phyloP scores from a whole-genome alignment of 495 filamentous ascomycete species.

The Geopyxis carbonaria region DNA sequence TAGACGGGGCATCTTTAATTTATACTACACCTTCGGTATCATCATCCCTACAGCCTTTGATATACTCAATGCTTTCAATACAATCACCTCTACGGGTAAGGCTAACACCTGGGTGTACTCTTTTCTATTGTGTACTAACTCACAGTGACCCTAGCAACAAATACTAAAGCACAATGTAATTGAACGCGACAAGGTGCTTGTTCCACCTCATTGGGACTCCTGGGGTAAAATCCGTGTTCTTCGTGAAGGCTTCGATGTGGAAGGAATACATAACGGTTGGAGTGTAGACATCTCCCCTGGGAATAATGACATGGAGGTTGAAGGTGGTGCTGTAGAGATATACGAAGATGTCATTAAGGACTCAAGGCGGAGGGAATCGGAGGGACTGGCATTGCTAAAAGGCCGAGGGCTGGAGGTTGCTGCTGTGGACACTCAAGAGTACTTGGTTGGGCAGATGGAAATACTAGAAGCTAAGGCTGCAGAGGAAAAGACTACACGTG shows the following conservation, averaged over 20 bases:
- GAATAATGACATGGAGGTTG: conserved; percentile 19
- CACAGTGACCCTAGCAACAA: conserved; percentile 38
- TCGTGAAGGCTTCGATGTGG: conserved; percentile 85
- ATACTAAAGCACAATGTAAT: conserved; percentile 87
- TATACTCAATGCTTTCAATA: conserved; percentile 79
- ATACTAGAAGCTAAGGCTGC: conserved; percentile 48
- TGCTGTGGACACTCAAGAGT: conserved; percentile 59
- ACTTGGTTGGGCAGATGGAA: conserved; percentile 57
- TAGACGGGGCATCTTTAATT: conserved; percentile 79
- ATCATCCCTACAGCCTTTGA: conserved; percentile 60
- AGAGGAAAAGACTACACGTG: conserved; percentile 25
- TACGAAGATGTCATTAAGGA: conserved; percentile 60
- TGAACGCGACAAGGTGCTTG: conserved; percentile 82
- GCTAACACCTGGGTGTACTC: not conserved
- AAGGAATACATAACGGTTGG: conserved; percentile 71
- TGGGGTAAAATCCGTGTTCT: conserved; percentile 95
- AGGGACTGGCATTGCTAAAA: conserved; percentile 24
- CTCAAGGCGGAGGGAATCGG: conserved; percentile 25
- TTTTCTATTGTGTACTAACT: not conserved
- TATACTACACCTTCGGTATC: conserved; percentile 71
- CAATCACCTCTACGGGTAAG: conserved; percentile 49
- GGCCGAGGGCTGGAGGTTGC: conserved; percentile 44
- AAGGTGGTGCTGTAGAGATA: conserved; percentile 43
- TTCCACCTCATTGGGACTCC: conserved; percentile 95
- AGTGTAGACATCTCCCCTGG: conserved; percentile 42